A percentile compares a stretch with the other conserved stretches of the same genome.
Evolutionary conservation across 108 stramenopile species (phyloP).

Genomic region (Nitzschia inconspicua): DNA sequence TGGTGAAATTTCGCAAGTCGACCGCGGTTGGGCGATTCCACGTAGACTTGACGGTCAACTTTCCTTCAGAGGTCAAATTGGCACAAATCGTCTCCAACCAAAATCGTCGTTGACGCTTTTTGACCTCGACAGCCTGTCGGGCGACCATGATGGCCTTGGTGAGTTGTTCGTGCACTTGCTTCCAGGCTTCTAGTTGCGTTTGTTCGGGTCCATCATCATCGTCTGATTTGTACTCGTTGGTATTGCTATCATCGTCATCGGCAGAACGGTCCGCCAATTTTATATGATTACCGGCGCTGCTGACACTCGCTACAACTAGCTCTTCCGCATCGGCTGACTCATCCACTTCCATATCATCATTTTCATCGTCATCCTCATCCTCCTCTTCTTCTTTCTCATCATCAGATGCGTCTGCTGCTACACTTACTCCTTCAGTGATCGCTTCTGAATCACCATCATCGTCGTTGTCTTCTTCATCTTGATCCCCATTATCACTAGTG

Average conservation of each 20-base stretch:
- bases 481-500: background rate
- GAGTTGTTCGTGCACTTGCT: conserved; percentile 48
- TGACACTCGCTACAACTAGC: too few relatives aligned
- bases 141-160: conserved; percentile 53
- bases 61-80: conserved; percentile 39
- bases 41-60: too few relatives aligned
- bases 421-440: too few relatives aligned
- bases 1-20: too few relatives aligned
- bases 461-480: background rate
- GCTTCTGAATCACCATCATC: background rate
- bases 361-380: background rate
- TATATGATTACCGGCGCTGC: too few relatives aligned
- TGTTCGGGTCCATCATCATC: background rate
- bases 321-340: background rate
- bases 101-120: conserved; percentile 54
- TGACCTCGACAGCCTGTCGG: conserved; percentile 56
- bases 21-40: too few relatives aligned
- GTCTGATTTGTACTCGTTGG: background rate
- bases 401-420: background rate
- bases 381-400: background rate
- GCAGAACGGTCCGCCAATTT: background rate
- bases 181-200: conserved; percentile 52
- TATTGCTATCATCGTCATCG: background rate
- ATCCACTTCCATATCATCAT: conserved; percentile 2
- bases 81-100: conserved; percentile 65